Base-by-base conservation (phyloP, 2,329 filamentous ascomycete genomes). In the Alternaria atra region DNA sequence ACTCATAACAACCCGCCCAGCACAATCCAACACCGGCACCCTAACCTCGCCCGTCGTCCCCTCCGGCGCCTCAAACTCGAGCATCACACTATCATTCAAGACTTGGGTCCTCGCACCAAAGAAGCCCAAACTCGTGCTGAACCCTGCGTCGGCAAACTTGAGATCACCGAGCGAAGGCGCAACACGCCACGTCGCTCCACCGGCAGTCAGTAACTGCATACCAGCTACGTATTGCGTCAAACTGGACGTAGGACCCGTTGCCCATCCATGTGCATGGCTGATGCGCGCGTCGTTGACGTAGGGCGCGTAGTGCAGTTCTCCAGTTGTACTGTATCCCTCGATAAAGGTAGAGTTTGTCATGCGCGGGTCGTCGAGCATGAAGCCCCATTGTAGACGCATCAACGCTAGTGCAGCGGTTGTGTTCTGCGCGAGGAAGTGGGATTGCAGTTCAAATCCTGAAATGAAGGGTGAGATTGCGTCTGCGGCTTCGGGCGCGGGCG, bases 291-390 rank as follows among this genome's bases (percentile, higher is more conserved):
- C 82, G 61, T 85, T 83, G 1, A 64, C 65, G 61, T 86, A 86
- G 0, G 83, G 81, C 2, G 82, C 80, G 53, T 86, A 85, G 60
- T 82, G 81, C 17, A 85, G 67, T 3, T 75, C 72, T 1, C 84
- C 84, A 34, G 81, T 78, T 0, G 77, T 80, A 1, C 77, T 73
- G 54, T 84, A 85, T 0, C 84, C 84, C 66, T 86, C 84, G 55
- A 84, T 83, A 52, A 85, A 85, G 0, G 83, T 84, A 0, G 77
- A 80, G 47, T 85, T 83, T 2, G 84, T 86, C 82, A 85, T 85
- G 35, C 82, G 77, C 0, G 83, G 80, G 55, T 85, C 82, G 15
- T 85, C 78, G 5, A 87, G 80, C 84, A 87, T 86, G 65, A 84
- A 87, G 0, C 81, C 84, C 84, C 84, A 87, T 69, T 83, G 80